These are phyloP conservation scores for Prunus salicina DNA, from an alignment of 306 rosid species.

Conservation along the genomic window DNA sequence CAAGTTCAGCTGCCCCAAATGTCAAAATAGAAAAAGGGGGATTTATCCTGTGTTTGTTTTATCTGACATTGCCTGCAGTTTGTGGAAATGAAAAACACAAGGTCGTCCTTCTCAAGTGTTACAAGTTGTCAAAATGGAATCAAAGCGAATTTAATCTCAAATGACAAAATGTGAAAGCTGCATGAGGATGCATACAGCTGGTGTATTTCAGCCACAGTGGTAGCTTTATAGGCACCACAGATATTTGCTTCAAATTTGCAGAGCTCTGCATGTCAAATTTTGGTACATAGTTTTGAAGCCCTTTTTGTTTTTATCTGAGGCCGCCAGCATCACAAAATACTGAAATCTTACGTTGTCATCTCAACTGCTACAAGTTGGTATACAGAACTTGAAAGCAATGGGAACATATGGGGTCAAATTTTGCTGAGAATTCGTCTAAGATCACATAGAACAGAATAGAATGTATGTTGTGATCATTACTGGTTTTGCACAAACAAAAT, in stretches of 20 bases:
- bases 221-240: not conserved
- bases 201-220: no score
- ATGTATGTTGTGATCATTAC: not conserved
- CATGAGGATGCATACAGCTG: not conserved
- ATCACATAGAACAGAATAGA: not conserved
- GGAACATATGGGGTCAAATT: not conserved
- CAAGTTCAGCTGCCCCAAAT: not conserved
- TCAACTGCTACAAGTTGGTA: constrained; percentile 3
- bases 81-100: not conserved
- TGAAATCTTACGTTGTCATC: not conserved
- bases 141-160: not conserved
- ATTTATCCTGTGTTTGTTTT: not conserved
- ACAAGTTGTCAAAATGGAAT: constrained; percentile 3
- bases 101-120: constrained; percentile 2
- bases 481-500: not conserved
- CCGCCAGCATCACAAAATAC: not conserved
- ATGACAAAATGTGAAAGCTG: constrained; percentile 1
- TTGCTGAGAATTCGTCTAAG: not conserved
- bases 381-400: not conserved
- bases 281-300: not conserved
- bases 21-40: not conserved
- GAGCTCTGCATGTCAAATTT: no score
- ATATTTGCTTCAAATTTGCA: no score
- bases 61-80: not conserved
- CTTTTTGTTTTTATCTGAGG: not conserved